Base-by-base conservation (phyloP, 2,329 filamentous ascomycete species). In the Curvularia sp. region DNA sequence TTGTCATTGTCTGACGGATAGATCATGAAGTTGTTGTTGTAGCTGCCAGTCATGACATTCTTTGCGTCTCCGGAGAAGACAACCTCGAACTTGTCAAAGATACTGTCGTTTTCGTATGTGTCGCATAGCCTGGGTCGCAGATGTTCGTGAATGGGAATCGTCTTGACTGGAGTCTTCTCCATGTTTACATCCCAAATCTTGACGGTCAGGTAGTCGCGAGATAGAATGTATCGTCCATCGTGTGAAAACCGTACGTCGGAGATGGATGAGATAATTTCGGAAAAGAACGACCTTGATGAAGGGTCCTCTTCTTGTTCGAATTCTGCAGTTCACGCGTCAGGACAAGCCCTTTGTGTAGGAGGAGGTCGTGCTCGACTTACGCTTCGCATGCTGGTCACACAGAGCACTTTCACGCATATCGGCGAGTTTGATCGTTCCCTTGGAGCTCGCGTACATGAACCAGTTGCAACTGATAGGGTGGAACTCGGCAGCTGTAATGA, bases 21-120 rank as follows among this genome's bases (percentile, higher is more conserved):
- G 74, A 99, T 99, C 95, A 99, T 99, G 84, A 99, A 98, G 82
- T 99, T 99, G 83, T 99, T 99, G 85, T 99, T 99, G 84, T 99
- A 99, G 76, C 93, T 97, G 70, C 95, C 95, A 5, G 95, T 99
- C 95, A 99, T 99, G 66, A 98, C 95, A 71, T 99, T 98, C 84
- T 97, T 96, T 38, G 93, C 92, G 78, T 98, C 94, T 23, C 95
- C 95, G 1, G 94, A 98, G 81, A 99, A 99, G 51, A 98, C 94
- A 41, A 99, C 95, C 80, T 99, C 95, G 67, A 99, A 99, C 79
- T 99, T 99, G 86, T 99, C 95, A 75, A 99, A 99, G 74, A 99
- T 99, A 78, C 93, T 97, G 75, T 99, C 95, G 72, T 99, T 99
- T 81, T 99, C 95, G 72, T 99, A 99, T 2, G 95, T 99, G 75